A percentile compares a stretch with the other conserved stretches of the same genome.
phyloP scores from a whole-genome alignment of 177 flowering plant genomes.

The Vitis hybrid region DNA sequence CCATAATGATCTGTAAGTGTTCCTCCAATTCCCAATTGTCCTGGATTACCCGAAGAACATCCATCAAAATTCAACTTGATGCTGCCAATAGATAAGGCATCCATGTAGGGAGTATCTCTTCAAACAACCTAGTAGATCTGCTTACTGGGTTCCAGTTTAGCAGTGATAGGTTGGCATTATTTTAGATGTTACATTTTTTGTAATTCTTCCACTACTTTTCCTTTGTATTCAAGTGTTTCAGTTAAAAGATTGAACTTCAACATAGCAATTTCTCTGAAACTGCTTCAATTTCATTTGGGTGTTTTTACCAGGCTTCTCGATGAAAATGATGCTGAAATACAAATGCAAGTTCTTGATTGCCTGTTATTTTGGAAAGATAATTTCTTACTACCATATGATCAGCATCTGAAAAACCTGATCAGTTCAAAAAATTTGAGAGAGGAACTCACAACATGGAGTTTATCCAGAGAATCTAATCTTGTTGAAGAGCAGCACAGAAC shows the following conservation, averaged over 20 bases:
- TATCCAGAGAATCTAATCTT: constrained; percentile 61
- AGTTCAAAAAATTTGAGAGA: constrained; percentile 65
- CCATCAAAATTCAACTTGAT: too few species aligned
- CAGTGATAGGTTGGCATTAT: too few species aligned
- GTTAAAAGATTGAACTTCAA: neutral
- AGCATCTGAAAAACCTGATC: constrained; percentile 74
- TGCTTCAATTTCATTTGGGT: constrained; percentile 10
- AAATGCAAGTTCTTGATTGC: constrained; percentile 82
- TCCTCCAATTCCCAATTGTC: too few species aligned
- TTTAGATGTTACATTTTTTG: neutral
- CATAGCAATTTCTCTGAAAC: constrained; percentile 1
- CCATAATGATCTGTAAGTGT: too few species aligned
- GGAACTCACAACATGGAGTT: constrained; percentile 85
- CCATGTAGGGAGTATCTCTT: too few species aligned
- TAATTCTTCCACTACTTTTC: neutral
- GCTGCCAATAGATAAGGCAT: too few species aligned
- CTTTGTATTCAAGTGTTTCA: neutral
- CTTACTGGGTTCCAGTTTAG: too few species aligned
- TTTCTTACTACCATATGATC: constrained; percentile 62
- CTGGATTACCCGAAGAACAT: too few species aligned
- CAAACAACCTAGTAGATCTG: too few species aligned
- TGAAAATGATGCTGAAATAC: constrained; percentile 81
- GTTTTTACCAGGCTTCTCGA: constrained; percentile 70
- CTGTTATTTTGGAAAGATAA: constrained; percentile 74
- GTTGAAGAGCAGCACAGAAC: constrained; percentile 66